phyloP scores from a whole-genome alignment of 352 stramenopile species.

The Pythium phragmitis region DNA sequence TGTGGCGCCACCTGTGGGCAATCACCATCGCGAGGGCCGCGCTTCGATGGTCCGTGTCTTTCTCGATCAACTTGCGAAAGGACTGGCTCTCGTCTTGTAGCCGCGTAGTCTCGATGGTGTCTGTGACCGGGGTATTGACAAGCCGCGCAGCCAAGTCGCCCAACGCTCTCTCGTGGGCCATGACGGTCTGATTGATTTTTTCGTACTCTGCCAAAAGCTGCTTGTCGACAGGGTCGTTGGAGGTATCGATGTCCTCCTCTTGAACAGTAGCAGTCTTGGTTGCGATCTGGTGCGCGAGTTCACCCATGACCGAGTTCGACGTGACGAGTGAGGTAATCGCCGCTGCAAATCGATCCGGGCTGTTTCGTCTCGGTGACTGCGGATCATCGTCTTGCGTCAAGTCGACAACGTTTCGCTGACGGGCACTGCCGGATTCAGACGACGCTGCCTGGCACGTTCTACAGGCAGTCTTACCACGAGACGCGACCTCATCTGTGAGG shows the following conservation, averaged over 20 bases:
- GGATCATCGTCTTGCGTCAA: slow-evolving; percentile 15
- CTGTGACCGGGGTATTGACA: slow-evolving; percentile 21
- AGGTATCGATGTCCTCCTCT: neutral
- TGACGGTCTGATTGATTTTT: slow-evolving; percentile 13
- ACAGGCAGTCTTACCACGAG: neutral
- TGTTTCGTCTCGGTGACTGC: neutral
- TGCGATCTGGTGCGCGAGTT: neutral
- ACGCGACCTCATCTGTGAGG: slow-evolving; percentile 1
- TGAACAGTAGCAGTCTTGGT: neutral
- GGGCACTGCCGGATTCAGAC: neutral
- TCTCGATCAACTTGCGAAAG: slow-evolving; percentile 32
- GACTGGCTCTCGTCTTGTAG: slow-evolving; percentile 44
- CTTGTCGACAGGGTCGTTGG: slow-evolving; percentile 22
- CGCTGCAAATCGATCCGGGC: neutral
- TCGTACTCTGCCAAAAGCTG: slow-evolving; percentile 17
- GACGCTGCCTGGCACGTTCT: neutral
- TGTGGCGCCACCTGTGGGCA: slow-evolving; percentile 23
- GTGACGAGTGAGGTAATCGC: neutral
- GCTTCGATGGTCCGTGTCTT: slow-evolving; percentile 32
- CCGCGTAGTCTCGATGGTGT: slow-evolving; percentile 26
- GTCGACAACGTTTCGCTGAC: slow-evolving; percentile 7
- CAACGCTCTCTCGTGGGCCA: slow-evolving; percentile 36
- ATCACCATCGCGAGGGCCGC: slow-evolving; percentile 40
- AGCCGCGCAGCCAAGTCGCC: slow-evolving; percentile 33
- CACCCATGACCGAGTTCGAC: neutral